Evolutionary conservation across 768 basidiomycete species (phyloP).

Genomic region (Naganishia randhawae): DNA sequence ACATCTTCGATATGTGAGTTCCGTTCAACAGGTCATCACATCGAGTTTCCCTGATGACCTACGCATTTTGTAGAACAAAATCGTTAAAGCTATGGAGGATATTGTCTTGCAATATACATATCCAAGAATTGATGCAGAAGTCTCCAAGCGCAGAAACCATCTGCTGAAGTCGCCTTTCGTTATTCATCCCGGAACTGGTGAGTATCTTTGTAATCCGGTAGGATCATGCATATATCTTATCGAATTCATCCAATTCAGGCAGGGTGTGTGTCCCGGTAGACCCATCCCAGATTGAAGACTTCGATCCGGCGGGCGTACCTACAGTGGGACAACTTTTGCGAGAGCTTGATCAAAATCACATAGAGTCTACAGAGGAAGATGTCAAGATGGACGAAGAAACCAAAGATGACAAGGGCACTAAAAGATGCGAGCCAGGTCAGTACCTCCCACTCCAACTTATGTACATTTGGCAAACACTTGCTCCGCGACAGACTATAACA

Average conservation of each 20-base stretch:
- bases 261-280: constrained; percentile 91
- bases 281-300: constrained; percentile 66
- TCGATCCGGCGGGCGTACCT: constrained; percentile 80
- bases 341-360: constrained; percentile 62
- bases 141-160: constrained; percentile 95
- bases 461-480: not conserved
- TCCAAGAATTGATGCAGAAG: constrained; percentile 92
- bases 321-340: constrained; percentile 76
- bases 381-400: constrained; percentile 23
- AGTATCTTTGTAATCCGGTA: constrained; percentile 19
- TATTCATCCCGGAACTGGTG: constrained; percentile 82
- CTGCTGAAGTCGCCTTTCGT: constrained; percentile 97
- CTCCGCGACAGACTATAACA: constrained; percentile 64
- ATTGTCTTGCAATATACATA: constrained; percentile 90
- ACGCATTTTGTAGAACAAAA: constrained; percentile 32
- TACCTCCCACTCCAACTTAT: not conserved
- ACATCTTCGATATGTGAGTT: constrained; percentile 32
- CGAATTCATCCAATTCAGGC: constrained; percentile 53
- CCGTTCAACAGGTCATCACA: not conserved
- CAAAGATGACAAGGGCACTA: constrained; percentile 12
- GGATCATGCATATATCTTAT: not conserved
- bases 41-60: not conserved
- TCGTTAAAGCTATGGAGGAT: constrained; percentile 67
- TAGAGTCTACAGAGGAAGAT: not conserved
- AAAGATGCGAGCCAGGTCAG: constrained; percentile 34